Percentiles rank a stretch among this genome's conserved stretches.
Conservation (phyloP, 2,329 filamentous ascomycete genomes). For the Ascocoryne sarcoides region DNA sequence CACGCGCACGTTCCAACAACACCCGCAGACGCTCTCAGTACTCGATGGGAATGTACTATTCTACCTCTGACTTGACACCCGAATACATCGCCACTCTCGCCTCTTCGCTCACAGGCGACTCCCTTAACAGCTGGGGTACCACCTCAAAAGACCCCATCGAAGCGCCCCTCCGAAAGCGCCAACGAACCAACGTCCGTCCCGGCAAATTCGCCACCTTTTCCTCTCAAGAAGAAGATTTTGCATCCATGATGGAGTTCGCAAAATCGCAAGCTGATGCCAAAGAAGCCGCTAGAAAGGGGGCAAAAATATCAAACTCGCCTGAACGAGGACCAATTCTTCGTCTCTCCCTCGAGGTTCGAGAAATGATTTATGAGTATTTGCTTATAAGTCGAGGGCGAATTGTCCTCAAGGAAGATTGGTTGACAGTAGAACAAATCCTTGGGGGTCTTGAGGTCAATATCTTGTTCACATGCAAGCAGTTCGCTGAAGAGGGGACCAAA, state of each 20-base stretch:
- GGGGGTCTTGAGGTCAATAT: constrained; percentile 8
- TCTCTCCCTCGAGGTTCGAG: constrained; percentile 19
- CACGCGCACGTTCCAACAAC: too few species aligned
- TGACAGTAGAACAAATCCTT: constrained; percentile 11
- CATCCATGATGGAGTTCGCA: too few species aligned
- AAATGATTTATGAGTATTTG: constrained; percentile 19
- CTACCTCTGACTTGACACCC: too few species aligned
- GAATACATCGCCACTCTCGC: neutral
- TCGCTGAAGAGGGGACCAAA: constrained; percentile 14
- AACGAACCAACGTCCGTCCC: neutral
- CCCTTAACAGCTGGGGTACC: neutral
- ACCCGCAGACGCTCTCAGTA: too few species aligned
- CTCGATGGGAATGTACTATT: too few species aligned
- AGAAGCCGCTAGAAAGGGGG: too few species aligned
- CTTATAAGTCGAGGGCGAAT: constrained; percentile 16
- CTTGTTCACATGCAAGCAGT: constrained; percentile 19
- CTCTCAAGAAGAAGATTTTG: too few species aligned
- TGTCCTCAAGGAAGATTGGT: constrained; percentile 20
- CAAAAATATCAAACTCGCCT: constrained; percentile 9
- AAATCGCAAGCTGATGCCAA: too few species aligned
- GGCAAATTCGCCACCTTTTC: too few species aligned
- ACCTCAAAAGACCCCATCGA: neutral
- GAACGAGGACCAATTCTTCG: constrained; percentile 13
- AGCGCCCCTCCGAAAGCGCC: neutral
- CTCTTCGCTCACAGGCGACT: neutral